phyloP scores from a whole-genome alignment of 202 grass and related monocot species.

The Setaria viridis region DNA sequence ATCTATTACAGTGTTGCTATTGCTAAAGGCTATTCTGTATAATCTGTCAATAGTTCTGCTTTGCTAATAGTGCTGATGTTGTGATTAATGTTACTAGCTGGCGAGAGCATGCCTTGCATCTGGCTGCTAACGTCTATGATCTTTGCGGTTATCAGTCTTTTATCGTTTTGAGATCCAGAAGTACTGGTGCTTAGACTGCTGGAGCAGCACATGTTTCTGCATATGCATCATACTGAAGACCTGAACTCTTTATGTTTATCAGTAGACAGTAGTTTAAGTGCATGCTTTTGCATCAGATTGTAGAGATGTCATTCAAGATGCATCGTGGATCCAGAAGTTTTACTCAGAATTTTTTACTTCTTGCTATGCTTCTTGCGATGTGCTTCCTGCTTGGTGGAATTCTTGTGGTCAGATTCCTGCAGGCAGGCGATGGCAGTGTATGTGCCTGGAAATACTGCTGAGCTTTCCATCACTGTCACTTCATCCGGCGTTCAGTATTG shows the following conservation, averaged over 20 bases:
- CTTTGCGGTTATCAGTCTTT: not conserved
- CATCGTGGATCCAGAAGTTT: too few species aligned
- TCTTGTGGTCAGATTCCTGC: too few species aligned
- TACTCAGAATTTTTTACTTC: too few species aligned
- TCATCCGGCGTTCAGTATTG: not conserved
- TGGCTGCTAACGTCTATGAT: not conserved
- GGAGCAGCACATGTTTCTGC: not conserved
- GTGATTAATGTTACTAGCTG: not conserved
- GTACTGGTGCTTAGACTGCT: not conserved
- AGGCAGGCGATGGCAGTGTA: too few species aligned
- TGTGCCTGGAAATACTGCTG: not conserved
- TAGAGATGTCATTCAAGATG: too few species aligned
- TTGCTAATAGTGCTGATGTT: not conserved
- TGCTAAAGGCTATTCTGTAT: not conserved
- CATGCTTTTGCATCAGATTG: too few species aligned
- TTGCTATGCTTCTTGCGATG: too few species aligned
- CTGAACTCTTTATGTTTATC: too few species aligned
- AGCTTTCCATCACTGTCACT: not conserved
- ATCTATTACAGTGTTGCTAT: slow-evolving; percentile 17
- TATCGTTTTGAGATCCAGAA: not conserved
- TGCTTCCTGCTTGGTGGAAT: too few species aligned
- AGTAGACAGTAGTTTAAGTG: not conserved
- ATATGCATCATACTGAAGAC: not conserved
- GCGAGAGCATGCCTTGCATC: not conserved
- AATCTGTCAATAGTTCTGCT: not conserved